Percentiles rank a stretch among this genome's conserved stretches.
These are phyloP conservation scores for Trichoderma atrobrunneum DNA, from an alignment of 2,329 filamentous ascomycete species.

Conservation along the genomic window DNA sequence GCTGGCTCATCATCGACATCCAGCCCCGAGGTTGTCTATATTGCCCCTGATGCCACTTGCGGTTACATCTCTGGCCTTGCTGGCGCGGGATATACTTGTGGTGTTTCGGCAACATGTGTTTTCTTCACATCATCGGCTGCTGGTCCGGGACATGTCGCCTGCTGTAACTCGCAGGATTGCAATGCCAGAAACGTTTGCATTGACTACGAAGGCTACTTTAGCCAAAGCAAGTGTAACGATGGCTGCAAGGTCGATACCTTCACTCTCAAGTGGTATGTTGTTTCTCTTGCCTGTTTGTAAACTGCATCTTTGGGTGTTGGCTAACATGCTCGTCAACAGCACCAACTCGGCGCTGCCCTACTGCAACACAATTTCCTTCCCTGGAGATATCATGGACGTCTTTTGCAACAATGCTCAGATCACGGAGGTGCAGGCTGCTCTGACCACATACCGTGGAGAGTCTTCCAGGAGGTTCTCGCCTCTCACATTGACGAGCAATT, in stretches of 20 bases:
- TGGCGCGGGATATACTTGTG: conserved; percentile 42
- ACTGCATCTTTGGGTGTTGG: background rate
- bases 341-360: conserved; percentile 36
- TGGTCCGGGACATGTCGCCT: conserved; percentile 40
- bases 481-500: conserved; percentile 11
- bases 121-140: conserved; percentile 35
- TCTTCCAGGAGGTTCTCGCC: conserved; percentile 29
- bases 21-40: conserved; percentile 33
- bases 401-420: conserved; percentile 39
- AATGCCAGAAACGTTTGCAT: conserved; percentile 38
- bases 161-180: conserved; percentile 39
- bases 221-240: conserved; percentile 38
- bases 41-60: conserved; percentile 50
- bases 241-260: conserved; percentile 40
- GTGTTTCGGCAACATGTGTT: conserved; percentile 36
- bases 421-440: conserved; percentile 35
- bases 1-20: conserved; percentile 12
- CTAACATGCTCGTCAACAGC: conserved; percentile 28
- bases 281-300: background rate
- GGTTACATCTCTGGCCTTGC: conserved; percentile 45
- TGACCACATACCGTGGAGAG: conserved; percentile 43
- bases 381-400: conserved; percentile 42
- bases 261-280: conserved; percentile 46
- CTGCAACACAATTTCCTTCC: conserved; percentile 47
- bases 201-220: conserved; percentile 36